A percentile compares a stretch with the other conserved stretches of the same genome.
Conservation (phyloP, 805 yeast species). For the Metschnikowia koreensis region DNA sequence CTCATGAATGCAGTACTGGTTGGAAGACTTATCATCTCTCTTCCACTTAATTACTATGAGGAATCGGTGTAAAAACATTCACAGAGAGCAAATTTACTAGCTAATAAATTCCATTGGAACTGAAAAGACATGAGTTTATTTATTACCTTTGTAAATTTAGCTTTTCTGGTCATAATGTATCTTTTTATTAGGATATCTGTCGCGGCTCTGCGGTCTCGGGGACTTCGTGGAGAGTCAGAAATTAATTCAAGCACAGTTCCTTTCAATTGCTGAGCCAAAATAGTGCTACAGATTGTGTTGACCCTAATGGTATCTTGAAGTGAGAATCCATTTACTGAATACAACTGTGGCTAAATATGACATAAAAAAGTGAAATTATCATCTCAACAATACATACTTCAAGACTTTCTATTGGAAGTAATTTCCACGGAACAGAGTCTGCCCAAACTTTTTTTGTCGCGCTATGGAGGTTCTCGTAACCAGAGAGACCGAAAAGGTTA, state of each 20-base stretch:
- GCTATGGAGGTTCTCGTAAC: background rate
- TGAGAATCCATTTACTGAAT: too few relatives aligned
- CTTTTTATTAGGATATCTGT: background rate
- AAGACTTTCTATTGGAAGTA: background rate
- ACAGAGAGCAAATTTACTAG: background rate
- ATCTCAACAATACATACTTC: too few relatives aligned
- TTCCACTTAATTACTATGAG: background rate
- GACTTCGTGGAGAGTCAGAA: background rate
- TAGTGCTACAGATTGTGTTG: background rate
- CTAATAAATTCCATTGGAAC: too few relatives aligned
- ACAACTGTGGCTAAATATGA: too few relatives aligned
- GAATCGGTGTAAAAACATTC: background rate
- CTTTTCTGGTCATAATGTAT: background rate
- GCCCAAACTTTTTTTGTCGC: background rate
- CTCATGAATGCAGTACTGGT: slow-evolving; percentile 8
- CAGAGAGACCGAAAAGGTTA: background rate
- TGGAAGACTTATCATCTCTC: background rate
- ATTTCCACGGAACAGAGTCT: background rate
- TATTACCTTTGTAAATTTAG: background rate
- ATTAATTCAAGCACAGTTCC: too few relatives aligned
- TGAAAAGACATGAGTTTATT: too few relatives aligned
- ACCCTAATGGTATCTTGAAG: too few relatives aligned
- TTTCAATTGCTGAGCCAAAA: too few relatives aligned
- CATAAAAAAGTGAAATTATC: too few relatives aligned
- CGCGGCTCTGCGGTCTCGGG: background rate